Evolutionary conservation across 768 basidiomycete species (phyloP).

Genomic region (Sutorius australiensis): DNA sequence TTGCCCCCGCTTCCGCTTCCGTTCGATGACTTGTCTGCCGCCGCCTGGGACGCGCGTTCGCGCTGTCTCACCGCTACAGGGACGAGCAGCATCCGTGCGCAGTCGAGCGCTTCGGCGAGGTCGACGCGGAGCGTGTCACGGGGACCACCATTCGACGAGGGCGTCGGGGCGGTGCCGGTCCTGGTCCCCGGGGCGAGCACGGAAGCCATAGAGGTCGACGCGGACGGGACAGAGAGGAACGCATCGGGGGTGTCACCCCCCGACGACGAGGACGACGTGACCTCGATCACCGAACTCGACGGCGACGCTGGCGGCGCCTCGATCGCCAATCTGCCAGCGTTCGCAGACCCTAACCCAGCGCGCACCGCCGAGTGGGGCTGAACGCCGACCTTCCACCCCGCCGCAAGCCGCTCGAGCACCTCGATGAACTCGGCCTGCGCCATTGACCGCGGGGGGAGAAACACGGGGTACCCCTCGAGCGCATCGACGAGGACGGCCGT

Average conservation of each 20-base stretch:
- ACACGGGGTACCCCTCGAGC: constrained; percentile 85
- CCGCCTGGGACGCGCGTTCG: constrained; percentile 52
- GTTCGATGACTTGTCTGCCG: constrained; percentile 43
- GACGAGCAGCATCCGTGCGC: constrained; percentile 66
- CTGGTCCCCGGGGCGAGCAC: constrained; percentile 5
- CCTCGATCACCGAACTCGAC: constrained; percentile 19
- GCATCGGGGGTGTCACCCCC: constrained; percentile 17
- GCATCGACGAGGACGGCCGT: constrained; percentile 71
- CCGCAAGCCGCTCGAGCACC: constrained; percentile 73
- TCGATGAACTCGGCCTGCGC: constrained; percentile 88
- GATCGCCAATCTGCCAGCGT: constrained; percentile 43
- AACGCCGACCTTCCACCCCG: constrained; percentile 68
- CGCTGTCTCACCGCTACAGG: constrained; percentile 65
- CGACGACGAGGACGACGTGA: constrained; percentile 24
- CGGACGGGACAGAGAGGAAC: constrained; percentile 2
- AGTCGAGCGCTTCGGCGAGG: constrained; percentile 58
- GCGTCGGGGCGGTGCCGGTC: neutral
- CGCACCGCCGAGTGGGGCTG: constrained; percentile 50
- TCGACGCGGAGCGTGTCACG: constrained; percentile 30
- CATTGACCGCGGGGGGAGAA: constrained; percentile 84
- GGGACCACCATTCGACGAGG: constrained; percentile 22
- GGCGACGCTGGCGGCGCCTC: constrained; percentile 29
- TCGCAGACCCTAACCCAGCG: constrained; percentile 17
- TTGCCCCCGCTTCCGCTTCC: constrained; percentile 31
- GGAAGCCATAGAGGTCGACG: constrained; percentile 25